Percentiles rank a stretch among this genome's conserved stretches.
Conservation (phyloP, 169 alveolate species). For the Cryptosporidium sp. region DNA sequence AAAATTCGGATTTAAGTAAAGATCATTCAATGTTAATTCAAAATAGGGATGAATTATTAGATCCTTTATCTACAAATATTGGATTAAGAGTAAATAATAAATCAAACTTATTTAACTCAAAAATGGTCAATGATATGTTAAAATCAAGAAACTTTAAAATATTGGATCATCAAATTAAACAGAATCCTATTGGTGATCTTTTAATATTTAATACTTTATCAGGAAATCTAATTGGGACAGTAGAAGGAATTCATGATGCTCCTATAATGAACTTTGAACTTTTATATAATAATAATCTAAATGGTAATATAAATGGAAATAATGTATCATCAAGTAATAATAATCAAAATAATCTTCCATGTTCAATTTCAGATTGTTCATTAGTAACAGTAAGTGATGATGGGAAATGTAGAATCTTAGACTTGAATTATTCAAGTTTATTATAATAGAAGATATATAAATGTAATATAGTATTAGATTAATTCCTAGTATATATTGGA, state of each 20-base stretch:
- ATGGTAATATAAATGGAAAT: background rate
- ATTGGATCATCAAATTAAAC: constrained; percentile 54
- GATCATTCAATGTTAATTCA: background rate
- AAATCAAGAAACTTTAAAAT: background rate
- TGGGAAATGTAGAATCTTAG: constrained; percentile 58
- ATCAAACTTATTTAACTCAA: background rate
- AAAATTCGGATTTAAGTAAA: background rate
- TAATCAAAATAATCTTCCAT: background rate
- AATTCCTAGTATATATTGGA: background rate
- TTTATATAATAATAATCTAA: constrained; percentile 9
- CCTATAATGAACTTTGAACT: constrained; percentile 71
- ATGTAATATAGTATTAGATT: too few species aligned
- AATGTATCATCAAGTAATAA: background rate
- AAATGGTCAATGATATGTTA: background rate
- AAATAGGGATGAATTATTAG: background rate
- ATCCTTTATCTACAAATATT: background rate
- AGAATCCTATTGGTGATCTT: constrained; percentile 46
- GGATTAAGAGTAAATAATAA: constrained; percentile 18
- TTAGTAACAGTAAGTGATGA: constrained; percentile 64
- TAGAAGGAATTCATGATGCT: constrained; percentile 72
- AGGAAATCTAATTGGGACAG: constrained; percentile 24
- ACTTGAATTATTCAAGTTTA: constrained; percentile 16
- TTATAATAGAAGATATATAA: background rate
- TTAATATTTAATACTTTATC: constrained; percentile 42
- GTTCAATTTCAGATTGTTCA: constrained; percentile 35